These are phyloP conservation scores for Logfia minima DNA, from an alignment of 129 eudicot genomes.

Conservation along the genomic window DNA sequence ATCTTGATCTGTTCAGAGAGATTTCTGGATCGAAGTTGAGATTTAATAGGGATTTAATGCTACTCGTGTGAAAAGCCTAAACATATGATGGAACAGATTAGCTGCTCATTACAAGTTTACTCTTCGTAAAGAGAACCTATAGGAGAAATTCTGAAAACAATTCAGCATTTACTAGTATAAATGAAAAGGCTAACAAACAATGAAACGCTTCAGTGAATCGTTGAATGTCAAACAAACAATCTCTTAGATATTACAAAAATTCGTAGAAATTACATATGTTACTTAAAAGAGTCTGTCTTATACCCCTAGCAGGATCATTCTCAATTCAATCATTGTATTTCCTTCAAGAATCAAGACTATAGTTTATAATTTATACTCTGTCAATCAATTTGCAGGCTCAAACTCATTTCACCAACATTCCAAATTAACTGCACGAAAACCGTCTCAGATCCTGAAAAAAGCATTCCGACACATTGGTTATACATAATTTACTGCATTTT, in stretches of 20 bases:
- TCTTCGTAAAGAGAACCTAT: too few relatives aligned
- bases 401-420: conserved; percentile 15
- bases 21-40: too few relatives aligned
- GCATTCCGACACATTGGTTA: not conserved
- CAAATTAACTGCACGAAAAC: conserved; percentile 16
- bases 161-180: not conserved
- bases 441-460: conserved; percentile 19
- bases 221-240: conserved; percentile 22
- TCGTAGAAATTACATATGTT: conserved; percentile 31
- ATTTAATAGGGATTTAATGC: too few relatives aligned
- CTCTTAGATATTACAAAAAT: conserved; percentile 22
- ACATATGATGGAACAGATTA: not conserved
- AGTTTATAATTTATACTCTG: conserved; percentile 19
- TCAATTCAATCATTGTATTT: conserved; percentile 11
- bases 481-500: not conserved
- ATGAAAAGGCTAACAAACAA: not conserved
- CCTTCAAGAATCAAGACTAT: conserved; percentile 12
- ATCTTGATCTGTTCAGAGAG: too few relatives aligned
- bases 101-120: not conserved
- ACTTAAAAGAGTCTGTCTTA: conserved; percentile 24
- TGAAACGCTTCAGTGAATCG: conserved; percentile 1
- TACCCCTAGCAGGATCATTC: conserved; percentile 27
- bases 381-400: conserved; percentile 22
- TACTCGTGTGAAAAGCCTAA: too few relatives aligned
- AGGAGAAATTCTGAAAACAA: not conserved